Conservation (phyloP, 1,139 yeast species). For the Scheffersomyces stambukii region DNA sequence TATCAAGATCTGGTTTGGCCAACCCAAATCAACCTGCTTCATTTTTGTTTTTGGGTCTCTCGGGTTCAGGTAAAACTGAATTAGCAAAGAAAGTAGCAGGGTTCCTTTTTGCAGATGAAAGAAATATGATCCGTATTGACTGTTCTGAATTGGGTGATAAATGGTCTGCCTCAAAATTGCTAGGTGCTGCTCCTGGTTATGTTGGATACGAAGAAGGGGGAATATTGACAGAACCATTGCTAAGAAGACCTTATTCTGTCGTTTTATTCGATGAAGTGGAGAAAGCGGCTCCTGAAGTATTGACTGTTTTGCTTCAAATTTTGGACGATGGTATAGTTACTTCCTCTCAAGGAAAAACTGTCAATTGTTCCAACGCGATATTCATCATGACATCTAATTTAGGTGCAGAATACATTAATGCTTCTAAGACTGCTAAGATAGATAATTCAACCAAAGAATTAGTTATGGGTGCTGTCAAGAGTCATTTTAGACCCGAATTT, state of each 20-base stretch:
- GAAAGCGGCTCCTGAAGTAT: constrained; percentile 98
- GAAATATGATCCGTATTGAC: constrained; percentile 94
- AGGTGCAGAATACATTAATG: constrained; percentile 87
- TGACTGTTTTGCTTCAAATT: constrained; percentile 85
- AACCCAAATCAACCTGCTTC: constrained; percentile 97
- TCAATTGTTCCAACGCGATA: constrained; percentile 88
- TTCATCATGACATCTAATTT: constrained; percentile 95
- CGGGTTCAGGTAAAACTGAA: constrained; percentile 98
- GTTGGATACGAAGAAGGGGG: constrained; percentile 99
- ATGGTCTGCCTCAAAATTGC: constrained; percentile 88
- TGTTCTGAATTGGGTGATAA: constrained; percentile 96
- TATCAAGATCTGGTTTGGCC: constrained; percentile 91
- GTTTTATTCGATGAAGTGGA: constrained; percentile 94
- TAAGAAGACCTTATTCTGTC: constrained; percentile 92
- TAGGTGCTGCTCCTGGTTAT: constrained; percentile 98
- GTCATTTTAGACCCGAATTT: constrained; percentile 96
- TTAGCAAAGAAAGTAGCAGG: constrained; percentile 95
- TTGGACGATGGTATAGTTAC: constrained; percentile 96
- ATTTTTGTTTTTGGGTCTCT: constrained; percentile 88
- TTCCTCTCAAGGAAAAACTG: constrained; percentile 88
- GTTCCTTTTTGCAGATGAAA: constrained; percentile 91
- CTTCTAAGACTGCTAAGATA: constrained; percentile 61
- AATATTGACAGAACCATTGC: constrained; percentile 83
- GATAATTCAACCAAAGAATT: constrained; percentile 63
- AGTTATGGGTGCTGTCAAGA: constrained; percentile 82